Evolutionary conservation across 2,329 filamentous ascomycete genomes (phyloP), one percentile per base, ranked within the genome.

Genomic region (Colletotrichum sp.): DNA sequence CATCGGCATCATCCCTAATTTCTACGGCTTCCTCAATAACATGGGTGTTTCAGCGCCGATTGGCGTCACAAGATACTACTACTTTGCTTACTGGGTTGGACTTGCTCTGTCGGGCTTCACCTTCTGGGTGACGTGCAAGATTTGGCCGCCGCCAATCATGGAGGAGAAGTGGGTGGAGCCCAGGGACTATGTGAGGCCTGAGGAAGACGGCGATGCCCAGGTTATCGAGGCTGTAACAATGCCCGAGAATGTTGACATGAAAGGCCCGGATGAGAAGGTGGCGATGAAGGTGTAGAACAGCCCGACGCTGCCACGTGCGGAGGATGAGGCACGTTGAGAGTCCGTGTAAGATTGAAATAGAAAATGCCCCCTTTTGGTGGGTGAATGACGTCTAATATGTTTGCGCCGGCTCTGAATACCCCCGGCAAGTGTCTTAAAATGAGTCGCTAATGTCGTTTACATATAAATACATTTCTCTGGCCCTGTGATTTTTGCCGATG

Each of bases 51-150:
- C 65, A 1, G 83, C 82, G 1, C 85, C 85, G 2, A 6, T 81
- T 0, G 82, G 81, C 0, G 79, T 85, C 5, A 82, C 80, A 1
- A 79, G 81, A 18, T 91, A 92, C 81, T 92, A 92, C 78, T 90
- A 90, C 76, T 84, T 92, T 28, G 90, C 90, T 1, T 89, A 88
- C 71, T 87, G 88, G 78, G 89, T 91, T 8, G 87, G 88, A 5
- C 86, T 92, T 71, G 86, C 88, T 68, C 82, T 92, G 13, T 80
- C 80, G 9, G 81, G 82, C 24, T 63, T 73, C 2, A 76, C 78
- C 0, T 85, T 81, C 55, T 80, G 75, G 78, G 21, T 59, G 3
- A 32, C 72, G 1, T 78, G 78, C 71, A 75, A 64, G 44, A 44
- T 80, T 30, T 80, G 76, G 71, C 79, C 79, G 21, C 76, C 78